Conservation (phyloP, 2,329 filamentous ascomycete genomes). For the Didymella glomerata region DNA sequence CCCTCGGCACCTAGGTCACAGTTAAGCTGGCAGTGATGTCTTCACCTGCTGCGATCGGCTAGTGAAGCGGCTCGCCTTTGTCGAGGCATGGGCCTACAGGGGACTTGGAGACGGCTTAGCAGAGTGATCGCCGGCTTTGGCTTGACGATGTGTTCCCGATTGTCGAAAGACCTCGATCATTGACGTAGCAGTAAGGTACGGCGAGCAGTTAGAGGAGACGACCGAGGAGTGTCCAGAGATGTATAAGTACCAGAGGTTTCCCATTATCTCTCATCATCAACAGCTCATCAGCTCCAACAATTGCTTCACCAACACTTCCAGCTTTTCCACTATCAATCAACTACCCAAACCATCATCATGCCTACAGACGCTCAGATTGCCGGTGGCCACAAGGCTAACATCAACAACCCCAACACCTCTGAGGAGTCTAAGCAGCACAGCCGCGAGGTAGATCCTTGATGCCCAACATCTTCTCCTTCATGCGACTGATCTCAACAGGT, state of each 20-base stretch:
- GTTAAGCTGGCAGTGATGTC: slow-evolving; percentile 10
- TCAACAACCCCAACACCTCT: slow-evolving; percentile 65
- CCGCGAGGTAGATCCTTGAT: slow-evolving; percentile 62
- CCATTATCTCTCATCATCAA: not conserved
- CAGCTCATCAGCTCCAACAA: slow-evolving; percentile 1
- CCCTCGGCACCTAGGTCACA: not conserved
- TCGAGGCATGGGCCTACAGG: not conserved
- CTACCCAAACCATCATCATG: slow-evolving; percentile 45
- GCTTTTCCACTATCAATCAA: slow-evolving; percentile 5
- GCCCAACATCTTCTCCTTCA: not conserved
- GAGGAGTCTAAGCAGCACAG: slow-evolving; percentile 66
- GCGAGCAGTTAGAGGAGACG: not conserved
- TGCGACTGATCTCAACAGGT: not conserved
- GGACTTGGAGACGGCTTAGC: not conserved
- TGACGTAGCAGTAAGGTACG: slow-evolving; percentile 3
- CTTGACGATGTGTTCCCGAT: slow-evolving; percentile 1
- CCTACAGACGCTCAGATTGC: slow-evolving; percentile 62
- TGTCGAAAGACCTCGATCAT: slow-evolving; percentile 4
- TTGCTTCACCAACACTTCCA: not conserved
- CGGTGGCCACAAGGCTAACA: slow-evolving; percentile 49
- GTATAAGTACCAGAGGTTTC: slow-evolving; percentile 1
- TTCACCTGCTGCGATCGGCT: slow-evolving; percentile 9
- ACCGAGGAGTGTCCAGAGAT: not conserved
- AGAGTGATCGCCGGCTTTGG: not conserved
- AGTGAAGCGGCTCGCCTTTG: not conserved